Percentiles rank a stretch among this genome's conserved stretches.
Conservation (phyloP, 768 basidiomycete genomes). For the Floccularia luteovirens region DNA sequence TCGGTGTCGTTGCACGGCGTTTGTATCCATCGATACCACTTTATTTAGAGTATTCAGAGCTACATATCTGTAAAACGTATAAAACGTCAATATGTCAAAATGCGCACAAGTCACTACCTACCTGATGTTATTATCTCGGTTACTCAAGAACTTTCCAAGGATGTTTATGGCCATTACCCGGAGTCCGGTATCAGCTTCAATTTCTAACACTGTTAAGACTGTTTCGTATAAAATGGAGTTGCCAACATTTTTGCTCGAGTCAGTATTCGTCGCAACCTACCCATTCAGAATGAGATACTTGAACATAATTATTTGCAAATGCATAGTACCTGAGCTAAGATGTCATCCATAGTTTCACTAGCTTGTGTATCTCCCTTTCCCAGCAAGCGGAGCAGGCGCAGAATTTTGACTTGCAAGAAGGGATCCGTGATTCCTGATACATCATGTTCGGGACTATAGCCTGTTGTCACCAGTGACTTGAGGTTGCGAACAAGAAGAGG, state of each 20-base stretch:
- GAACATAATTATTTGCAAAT: too few species aligned
- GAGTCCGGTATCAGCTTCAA: conserved; percentile 92
- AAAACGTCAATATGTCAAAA: not conserved
- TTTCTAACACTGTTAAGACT: conserved; percentile 91
- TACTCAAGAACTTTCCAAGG: conserved; percentile 94
- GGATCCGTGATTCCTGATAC: conserved; percentile 99
- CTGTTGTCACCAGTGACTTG: conserved; percentile 91
- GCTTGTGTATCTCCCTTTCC: conserved; percentile 81
- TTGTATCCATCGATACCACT: conserved; percentile 95
- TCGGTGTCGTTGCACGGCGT: conserved; percentile 95
- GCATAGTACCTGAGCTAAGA: conserved; percentile 77
- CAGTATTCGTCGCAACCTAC: conserved; percentile 98
- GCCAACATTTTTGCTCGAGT: conserved; percentile 95
- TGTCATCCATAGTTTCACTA: conserved; percentile 97
- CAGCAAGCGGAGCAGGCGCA: conserved; percentile 83
- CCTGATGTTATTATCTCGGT: conserved; percentile 98
- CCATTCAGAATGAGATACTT: not conserved
- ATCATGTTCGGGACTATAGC: conserved; percentile 97
- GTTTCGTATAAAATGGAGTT: conserved; percentile 98
- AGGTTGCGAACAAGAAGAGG: conserved; percentile 91
- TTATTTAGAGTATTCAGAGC: conserved; percentile 98
- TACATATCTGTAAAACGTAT: conserved; percentile 65
- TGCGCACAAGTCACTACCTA: conserved; percentile 23
- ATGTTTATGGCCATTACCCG: conserved; percentile 99
- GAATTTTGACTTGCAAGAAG: conserved; percentile 89